These are phyloP conservation scores for Dendrocalamus sinicus DNA, from an alignment of 176 grass and related monocot species.

Conservation along the genomic window DNA sequence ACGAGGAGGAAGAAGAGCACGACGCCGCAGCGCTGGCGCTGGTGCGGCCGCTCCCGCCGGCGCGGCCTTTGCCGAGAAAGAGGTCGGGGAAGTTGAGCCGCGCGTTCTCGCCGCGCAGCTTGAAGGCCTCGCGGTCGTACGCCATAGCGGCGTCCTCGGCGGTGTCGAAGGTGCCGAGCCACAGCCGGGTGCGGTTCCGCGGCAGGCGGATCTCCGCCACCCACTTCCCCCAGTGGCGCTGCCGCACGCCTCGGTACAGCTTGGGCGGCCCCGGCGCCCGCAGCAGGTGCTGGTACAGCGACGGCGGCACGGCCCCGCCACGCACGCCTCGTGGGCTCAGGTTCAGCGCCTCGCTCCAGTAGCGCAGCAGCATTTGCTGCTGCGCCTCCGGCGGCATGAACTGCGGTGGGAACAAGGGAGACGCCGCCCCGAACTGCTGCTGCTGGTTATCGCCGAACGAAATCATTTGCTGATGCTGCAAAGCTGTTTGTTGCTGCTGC, in stretches of 20 bases:
- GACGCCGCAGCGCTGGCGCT: constrained; percentile 53
- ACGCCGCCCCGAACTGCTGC: constrained; percentile 16
- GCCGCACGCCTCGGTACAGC: constrained; percentile 91
- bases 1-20: constrained; percentile 53
- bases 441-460: constrained; percentile 52
- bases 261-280: constrained; percentile 55
- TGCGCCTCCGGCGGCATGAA: constrained; percentile 49
- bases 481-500: neutral
- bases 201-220: constrained; percentile 98
- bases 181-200: constrained; percentile 80
- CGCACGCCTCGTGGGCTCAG: constrained; percentile 63
- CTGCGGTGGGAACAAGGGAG: constrained; percentile 52
- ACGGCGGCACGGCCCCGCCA: constrained; percentile 50
- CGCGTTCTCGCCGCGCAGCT: constrained; percentile 86
- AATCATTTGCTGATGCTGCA: constrained; percentile 66
- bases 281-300: constrained; percentile 59
- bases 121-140: constrained; percentile 91
- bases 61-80: constrained; percentile 69
- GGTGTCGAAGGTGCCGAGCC: constrained; percentile 98
- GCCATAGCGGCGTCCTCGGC: constrained; percentile 98
- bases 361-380: constrained; percentile 61
- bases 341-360: constrained; percentile 80
- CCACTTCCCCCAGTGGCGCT: constrained; percentile 99
- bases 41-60: constrained; percentile 53
- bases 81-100: constrained; percentile 92